Conservation (phyloP, 2,329 filamentous ascomycete genomes). For the Domatiomyces globalis region DNA sequence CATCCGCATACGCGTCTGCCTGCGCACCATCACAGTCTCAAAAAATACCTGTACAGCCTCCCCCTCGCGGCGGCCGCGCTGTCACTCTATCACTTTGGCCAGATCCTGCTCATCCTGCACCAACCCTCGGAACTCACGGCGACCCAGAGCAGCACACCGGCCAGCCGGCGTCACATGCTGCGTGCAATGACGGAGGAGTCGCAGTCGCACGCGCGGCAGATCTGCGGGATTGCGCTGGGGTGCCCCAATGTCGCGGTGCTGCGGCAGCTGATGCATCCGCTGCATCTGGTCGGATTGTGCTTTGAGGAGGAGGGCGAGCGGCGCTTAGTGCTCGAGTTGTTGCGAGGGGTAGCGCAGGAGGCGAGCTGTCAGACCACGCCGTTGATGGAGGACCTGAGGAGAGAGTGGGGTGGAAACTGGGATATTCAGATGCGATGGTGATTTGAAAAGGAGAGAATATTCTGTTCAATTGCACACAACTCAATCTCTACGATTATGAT, state of each 20-base stretch:
- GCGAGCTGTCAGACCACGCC: background rate
- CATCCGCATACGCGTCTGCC: background rate
- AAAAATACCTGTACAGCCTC: slow-evolving; percentile 48
- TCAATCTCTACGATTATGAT: background rate
- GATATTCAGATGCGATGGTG: background rate
- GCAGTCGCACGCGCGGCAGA: slow-evolving; percentile 45
- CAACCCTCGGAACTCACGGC: slow-evolving; percentile 41
- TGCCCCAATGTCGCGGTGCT: slow-evolving; percentile 42
- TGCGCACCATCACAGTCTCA: background rate
- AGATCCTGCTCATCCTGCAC: slow-evolving; percentile 48
- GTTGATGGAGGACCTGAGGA: background rate
- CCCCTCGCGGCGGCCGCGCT: slow-evolving; percentile 53
- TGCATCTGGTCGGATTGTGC: slow-evolving; percentile 50
- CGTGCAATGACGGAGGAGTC: slow-evolving; percentile 42
- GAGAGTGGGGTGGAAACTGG: background rate
- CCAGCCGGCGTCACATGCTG: slow-evolving; percentile 42
- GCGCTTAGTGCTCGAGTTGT: slow-evolving; percentile 39
- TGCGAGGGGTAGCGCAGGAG: slow-evolving; percentile 19
- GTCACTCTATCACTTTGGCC: slow-evolving; percentile 51
- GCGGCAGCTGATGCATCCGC: slow-evolving; percentile 44
- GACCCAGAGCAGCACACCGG: slow-evolving; percentile 29
- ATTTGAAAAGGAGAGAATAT: too few relatives aligned
- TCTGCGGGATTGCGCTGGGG: slow-evolving; percentile 45
- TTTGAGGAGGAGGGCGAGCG: slow-evolving; percentile 42
- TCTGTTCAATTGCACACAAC: background rate